Evolutionary conservation across 1,139 yeast genomes (phyloP).

Genomic region (Yamadazyma mexicana): DNA sequence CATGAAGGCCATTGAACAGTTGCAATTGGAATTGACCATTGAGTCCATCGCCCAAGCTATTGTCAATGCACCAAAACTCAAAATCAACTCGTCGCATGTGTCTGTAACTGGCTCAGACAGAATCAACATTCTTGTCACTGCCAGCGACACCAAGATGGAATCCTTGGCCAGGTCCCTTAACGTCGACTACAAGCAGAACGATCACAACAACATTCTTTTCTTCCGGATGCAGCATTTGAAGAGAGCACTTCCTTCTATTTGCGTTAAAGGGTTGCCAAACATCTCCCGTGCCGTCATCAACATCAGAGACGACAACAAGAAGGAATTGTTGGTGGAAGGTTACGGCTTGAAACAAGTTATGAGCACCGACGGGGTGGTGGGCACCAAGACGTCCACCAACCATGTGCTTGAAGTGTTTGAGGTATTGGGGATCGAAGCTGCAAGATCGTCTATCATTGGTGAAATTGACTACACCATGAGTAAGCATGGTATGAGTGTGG

Average conservation of each 20-base stretch:
- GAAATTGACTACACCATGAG: constrained; percentile 98
- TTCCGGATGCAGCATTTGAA: constrained; percentile 88
- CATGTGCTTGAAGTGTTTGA: constrained; percentile 88
- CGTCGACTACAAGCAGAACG: constrained; percentile 29
- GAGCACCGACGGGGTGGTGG: constrained; percentile 96
- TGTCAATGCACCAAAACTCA: constrained; percentile 81
- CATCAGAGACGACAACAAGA: constrained; percentile 81
- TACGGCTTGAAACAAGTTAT: constrained; percentile 94
- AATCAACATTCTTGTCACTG: constrained; percentile 71
- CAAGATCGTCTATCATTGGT: constrained; percentile 85
- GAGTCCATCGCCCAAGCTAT: constrained; percentile 88
- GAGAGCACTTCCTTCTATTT: constrained; percentile 80
- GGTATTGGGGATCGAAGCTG: constrained; percentile 97
- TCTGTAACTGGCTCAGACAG: constrained; percentile 65
- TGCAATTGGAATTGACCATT: constrained; percentile 84
- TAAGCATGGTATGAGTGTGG: constrained; percentile 99
- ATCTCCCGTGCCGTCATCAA: constrained; percentile 96
- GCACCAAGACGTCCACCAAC: constrained; percentile 83
- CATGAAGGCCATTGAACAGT: constrained; percentile 76
- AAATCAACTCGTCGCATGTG: constrained; percentile 74
- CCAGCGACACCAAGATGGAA: constrained; percentile 52
- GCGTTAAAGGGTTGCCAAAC: constrained; percentile 89
- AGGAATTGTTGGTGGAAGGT: constrained; percentile 94
- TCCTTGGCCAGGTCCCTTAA: constrained; percentile 23
- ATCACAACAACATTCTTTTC: constrained; percentile 61